Evolutionary conservation across 768 basidiomycete species (phyloP).

Genomic region (Rhodosporidiobolus sp.): DNA sequence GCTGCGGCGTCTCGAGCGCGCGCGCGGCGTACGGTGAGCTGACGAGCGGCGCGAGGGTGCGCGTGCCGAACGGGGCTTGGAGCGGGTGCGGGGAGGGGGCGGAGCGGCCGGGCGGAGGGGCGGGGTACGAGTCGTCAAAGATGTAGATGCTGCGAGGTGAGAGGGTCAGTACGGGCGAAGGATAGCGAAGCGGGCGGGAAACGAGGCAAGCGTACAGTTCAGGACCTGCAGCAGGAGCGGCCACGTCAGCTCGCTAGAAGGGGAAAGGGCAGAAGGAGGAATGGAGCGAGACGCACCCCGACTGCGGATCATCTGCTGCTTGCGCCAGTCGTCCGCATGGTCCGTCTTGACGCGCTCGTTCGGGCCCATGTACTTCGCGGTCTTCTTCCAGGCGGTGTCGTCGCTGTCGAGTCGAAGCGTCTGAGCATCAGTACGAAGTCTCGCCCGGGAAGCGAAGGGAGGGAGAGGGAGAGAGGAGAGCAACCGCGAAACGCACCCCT

Average conservation of each 20-base stretch:
- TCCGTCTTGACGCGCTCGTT: conserved; percentile 25
- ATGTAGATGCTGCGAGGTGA: conserved; percentile 10
- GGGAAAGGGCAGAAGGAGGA: neutral
- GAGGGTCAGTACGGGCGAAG: neutral
- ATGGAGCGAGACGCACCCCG: neutral
- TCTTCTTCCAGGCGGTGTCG: too few species aligned
- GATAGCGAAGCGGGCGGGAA: neutral
- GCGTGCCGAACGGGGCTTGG: neutral
- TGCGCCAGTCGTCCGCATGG: neutral
- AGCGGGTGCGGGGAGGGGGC: conserved; percentile 2
- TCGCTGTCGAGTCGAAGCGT: too few species aligned
- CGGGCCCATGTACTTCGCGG: conserved; percentile 1
- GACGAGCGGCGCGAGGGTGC: neutral
- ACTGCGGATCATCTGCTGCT: neutral
- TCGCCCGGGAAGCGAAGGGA: neutral
- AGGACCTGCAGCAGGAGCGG: neutral
- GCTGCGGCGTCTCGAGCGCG: neutral
- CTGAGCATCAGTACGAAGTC: too few species aligned
- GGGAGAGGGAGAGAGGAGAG: too few species aligned
- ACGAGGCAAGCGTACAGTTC: neutral
- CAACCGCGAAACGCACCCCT: too few species aligned
- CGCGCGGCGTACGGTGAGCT: neutral
- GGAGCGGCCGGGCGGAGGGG: neutral
- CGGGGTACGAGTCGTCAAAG: conserved; percentile 31
- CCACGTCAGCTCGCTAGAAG: too few species aligned